Percentiles rank a stretch among this genome's conserved stretches.
Evolutionary conservation across 495 filamentous ascomycete species (phyloP).

Genomic region (Penicillium daleae): DNA sequence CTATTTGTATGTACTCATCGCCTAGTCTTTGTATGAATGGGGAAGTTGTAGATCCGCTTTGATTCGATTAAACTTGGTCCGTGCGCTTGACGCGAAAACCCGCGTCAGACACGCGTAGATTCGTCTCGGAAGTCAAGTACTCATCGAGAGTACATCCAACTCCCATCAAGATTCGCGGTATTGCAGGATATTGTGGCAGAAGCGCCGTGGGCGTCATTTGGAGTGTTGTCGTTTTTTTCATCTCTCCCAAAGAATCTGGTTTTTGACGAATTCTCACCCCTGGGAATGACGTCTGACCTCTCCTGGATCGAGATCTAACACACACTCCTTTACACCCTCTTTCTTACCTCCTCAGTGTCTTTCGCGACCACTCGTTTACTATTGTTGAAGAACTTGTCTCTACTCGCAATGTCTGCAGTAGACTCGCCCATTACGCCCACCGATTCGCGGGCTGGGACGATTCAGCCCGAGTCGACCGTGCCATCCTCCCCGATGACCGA

Average conservation of each 20-base stretch:
- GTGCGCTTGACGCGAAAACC: constrained; percentile 36
- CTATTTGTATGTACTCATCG: not conserved
- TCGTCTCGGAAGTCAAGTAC: not conserved
- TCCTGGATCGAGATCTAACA: constrained; percentile 14
- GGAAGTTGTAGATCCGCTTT: not conserved
- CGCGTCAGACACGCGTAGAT: constrained; percentile 19
- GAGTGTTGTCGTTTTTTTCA: not conserved
- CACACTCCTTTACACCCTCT: not conserved
- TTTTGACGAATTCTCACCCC: constrained; percentile 14
- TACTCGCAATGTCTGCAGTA: constrained; percentile 34
- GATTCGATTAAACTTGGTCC: constrained; percentile 42
- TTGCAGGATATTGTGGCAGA: not conserved
- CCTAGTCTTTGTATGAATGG: not conserved
- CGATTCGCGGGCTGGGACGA: constrained; percentile 38
- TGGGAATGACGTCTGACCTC: constrained; percentile 25
- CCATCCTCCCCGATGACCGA: constrained; percentile 48
- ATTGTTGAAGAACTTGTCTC: not conserved
- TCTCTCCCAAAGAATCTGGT: not conserved
- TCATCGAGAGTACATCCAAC: not conserved
- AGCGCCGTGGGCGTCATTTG: not conserved
- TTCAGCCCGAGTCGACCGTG: constrained; percentile 43
- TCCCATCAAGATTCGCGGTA: not conserved
- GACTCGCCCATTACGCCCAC: constrained; percentile 41
- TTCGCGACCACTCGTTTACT: not conserved
- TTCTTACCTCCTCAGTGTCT: not conserved